Percentiles rank a stretch among this genome's conserved stretches.
Evolutionary conservation across 2,329 filamentous ascomycete species (phyloP).

Genomic region (Fusarium camptoceras): DNA sequence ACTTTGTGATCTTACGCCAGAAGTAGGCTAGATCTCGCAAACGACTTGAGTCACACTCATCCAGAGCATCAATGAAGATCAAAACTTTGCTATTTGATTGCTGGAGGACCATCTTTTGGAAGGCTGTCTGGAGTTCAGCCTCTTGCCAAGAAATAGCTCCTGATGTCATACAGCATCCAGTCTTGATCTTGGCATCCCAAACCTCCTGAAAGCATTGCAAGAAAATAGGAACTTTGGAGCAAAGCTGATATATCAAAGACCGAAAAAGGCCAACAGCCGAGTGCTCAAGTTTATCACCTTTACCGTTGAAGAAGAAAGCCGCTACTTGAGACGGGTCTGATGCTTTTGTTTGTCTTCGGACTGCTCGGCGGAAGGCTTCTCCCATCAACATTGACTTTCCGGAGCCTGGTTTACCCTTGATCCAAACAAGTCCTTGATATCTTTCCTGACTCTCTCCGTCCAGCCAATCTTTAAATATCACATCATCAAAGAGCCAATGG

Average conservation of each 20-base stretch:
- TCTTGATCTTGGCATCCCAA: no score
- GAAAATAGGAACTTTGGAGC: background rate
- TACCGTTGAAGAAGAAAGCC: background rate
- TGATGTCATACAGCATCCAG: no score
- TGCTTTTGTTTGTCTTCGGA: background rate
- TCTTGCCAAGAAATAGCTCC: background rate
- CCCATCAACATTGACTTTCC: background rate
- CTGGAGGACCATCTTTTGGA: background rate
- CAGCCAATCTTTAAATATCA: background rate
- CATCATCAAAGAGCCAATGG: background rate
- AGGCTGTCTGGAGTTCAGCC: conserved; percentile 37
- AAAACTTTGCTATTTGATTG: conserved; percentile 25
- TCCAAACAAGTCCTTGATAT: background rate
- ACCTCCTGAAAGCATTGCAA: no score
- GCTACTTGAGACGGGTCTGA: background rate
- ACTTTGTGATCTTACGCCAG: background rate
- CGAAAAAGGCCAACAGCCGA: background rate
- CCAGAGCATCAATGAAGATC: conserved; percentile 52
- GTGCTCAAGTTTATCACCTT: background rate
- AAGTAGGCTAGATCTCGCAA: background rate
- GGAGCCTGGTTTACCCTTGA: background rate
- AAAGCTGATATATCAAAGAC: background rate
- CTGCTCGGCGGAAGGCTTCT: background rate
- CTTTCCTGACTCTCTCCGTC: background rate
- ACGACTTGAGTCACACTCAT: conserved; percentile 45